phyloP scores from a whole-genome alignment of 1,284 basidiomycete genomes.

The Moesziomyces globuligerus region DNA sequence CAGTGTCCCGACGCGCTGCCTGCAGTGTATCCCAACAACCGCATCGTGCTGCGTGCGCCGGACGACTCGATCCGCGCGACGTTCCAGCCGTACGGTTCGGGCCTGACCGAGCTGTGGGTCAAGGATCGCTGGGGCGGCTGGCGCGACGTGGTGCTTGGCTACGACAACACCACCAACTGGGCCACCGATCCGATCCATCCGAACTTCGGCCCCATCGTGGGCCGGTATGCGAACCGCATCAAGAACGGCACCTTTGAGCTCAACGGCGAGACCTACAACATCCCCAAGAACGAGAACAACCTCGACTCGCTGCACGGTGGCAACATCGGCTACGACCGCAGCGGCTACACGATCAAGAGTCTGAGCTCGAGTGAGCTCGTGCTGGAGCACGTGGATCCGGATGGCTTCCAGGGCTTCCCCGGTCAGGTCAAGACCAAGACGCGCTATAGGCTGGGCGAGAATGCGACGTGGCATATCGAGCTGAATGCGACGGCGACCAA shows the following conservation, averaged over 20 bases:
- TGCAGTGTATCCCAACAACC: conserved; percentile 56
- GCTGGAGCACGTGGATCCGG: conserved; percentile 53
- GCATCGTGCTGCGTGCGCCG: conserved; percentile 50
- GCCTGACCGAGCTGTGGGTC: conserved; percentile 60
- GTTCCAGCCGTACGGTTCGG: conserved; percentile 56
- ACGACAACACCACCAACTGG: conserved; percentile 65
- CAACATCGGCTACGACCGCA: conserved; percentile 56
- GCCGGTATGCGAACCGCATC: conserved; percentile 62
- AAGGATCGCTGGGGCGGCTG: conserved; percentile 53
- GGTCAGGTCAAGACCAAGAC: conserved; percentile 41
- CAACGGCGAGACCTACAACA: conserved; percentile 46
- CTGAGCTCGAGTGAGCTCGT: conserved; percentile 41
- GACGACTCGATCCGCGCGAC: conserved; percentile 59
- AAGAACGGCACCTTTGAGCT: conserved; percentile 62
- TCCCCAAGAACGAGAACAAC: conserved; percentile 49
- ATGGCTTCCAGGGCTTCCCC: conserved; percentile 63
- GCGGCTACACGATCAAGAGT: conserved; percentile 42
- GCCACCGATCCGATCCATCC: conserved; percentile 58
- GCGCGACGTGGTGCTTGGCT: conserved; percentile 56
- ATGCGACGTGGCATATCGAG: conserved; percentile 47
- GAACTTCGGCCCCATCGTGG: conserved; percentile 61
- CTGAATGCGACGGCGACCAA: conserved; percentile 49
- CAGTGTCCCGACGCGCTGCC: conserved; percentile 37
- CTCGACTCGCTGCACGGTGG: conserved; percentile 62
- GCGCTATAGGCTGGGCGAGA: conserved; percentile 39